These are phyloP conservation scores for Prinsepia uniflora DNA, from an alignment of 306 rosid genomes.

Conservation along the genomic window DNA sequence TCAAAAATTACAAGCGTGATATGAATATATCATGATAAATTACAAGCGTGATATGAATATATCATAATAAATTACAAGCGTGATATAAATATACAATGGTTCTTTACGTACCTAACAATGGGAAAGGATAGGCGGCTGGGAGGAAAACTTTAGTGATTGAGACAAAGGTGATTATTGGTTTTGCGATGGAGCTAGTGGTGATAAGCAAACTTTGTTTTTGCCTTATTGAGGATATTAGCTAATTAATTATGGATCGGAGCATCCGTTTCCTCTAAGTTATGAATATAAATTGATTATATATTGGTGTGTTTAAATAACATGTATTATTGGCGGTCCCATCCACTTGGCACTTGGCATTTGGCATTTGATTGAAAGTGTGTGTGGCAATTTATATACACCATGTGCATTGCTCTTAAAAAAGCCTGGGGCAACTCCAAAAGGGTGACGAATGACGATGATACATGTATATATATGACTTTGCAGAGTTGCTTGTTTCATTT, in stretches of 20 bases:
- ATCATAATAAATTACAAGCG: background rate
- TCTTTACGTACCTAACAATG: too few relatives aligned
- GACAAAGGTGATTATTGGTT: background rate
- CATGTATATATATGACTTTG: background rate
- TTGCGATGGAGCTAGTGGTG: background rate
- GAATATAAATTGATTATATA: too few relatives aligned
- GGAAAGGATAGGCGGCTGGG: background rate
- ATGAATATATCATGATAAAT: background rate
- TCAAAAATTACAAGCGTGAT: background rate
- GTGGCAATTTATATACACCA: background rate
- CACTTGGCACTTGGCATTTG: background rate
- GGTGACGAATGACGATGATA: background rate
- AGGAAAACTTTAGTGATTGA: background rate
- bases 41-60: background rate
- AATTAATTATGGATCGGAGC: background rate
- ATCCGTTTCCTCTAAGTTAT: background rate
- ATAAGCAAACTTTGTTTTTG: background rate
- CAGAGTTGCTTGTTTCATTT: background rate
- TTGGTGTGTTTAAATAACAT: background rate
- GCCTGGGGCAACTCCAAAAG: background rate
- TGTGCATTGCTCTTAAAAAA: background rate
- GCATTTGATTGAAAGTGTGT: background rate
- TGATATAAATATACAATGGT: background rate
- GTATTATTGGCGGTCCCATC: background rate
- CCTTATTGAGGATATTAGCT: background rate